phyloP scores from a whole-genome alignment of 495 filamentous ascomycete genomes.

The Trichocladium uniseriatum region DNA sequence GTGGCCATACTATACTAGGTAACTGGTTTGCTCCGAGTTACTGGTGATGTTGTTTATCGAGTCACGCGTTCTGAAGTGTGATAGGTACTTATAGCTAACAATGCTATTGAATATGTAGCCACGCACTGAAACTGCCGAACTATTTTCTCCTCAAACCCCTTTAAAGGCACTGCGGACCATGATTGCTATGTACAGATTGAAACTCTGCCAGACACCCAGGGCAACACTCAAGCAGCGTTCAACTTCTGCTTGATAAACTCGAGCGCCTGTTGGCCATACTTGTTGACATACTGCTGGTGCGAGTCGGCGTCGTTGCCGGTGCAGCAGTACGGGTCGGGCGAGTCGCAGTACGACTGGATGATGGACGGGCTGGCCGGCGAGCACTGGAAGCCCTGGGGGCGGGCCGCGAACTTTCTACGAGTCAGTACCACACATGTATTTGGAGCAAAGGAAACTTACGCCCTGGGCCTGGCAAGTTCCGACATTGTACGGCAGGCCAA shows the following conservation, averaged over 20 bases:
- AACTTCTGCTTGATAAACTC: slow-evolving; percentile 21
- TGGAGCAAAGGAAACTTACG: slow-evolving; percentile 36
- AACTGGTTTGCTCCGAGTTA: too few relatives aligned
- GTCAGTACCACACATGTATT: too few relatives aligned
- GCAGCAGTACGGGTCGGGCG: slow-evolving; percentile 56
- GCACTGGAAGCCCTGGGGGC: slow-evolving; percentile 47
- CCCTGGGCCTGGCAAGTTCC: slow-evolving; percentile 48
- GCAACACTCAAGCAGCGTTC: background rate
- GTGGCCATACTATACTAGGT: too few relatives aligned
- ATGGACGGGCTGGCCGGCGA: slow-evolving; percentile 37
- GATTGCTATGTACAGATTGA: too few relatives aligned
- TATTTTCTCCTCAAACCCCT: too few relatives aligned
- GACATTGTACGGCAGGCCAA: slow-evolving; percentile 50
- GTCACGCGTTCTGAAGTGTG: too few relatives aligned
- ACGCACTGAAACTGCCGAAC: too few relatives aligned
- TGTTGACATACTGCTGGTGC: slow-evolving; percentile 52
- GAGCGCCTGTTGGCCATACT: slow-evolving; percentile 34
- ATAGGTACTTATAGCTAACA: too few relatives aligned
- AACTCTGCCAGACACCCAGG: too few relatives aligned
- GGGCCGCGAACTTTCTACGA: slow-evolving; percentile 43
- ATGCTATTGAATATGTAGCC: too few relatives aligned
- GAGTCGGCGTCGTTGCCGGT: slow-evolving; percentile 49
- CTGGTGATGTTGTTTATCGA: too few relatives aligned
- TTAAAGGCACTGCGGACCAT: too few relatives aligned
- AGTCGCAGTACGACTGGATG: slow-evolving; percentile 57